Evolutionary conservation across 2,329 filamentous ascomycete species (phyloP), one percentile per base, ranked within the genome.

Genomic region (Colletotrichum salicis): DNA sequence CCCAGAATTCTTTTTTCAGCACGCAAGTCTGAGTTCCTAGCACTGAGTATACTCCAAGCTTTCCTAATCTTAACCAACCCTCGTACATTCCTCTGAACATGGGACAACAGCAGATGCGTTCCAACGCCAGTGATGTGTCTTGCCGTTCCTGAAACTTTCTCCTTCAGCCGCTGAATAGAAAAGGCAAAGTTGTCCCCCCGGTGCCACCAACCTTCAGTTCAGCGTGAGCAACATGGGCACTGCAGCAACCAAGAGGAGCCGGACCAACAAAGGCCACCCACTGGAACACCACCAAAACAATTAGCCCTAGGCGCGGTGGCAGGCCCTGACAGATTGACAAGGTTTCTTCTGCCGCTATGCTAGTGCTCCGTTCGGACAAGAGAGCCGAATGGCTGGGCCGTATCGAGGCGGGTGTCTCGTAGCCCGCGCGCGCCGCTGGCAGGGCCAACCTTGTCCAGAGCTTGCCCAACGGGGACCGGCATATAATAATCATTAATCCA

Each of bases 351-450:
- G 52, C 64, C 69, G 54, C 54, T 48, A 19, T 58, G 54, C 48
- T 37, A 5, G 12, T 41, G 15, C 54, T 45, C 45, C 4, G 41
- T 68, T 63, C 31, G 33, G 69, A 48, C 19, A 33, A 51, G 7
- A 11, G 35, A 3, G 63, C 63, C 27, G 45, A 29, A n/a, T 35
- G 8, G 62, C 24, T 13, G 41, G 11, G 15, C n/a, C n/a, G 45
- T 52, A 62, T 59, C 0, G 15, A 24, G 19, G 27, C 19, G n/a
- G 56, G 31, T 45, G 64, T 29, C 22, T 68, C 69, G 64, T 31
- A 27, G n/a, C 64, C 68, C 68, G 68, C 68, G 68, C 57, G 64
- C 56, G 35, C 57, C 63, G 68, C 22, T 48, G 29, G 10, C 64
- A 67, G n/a, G 52, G 58, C 52, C 56, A 41, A 22, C 33, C 64